Evolutionary conservation across 495 filamentous ascomycete species (phyloP), one percentile per base, ranked within the genome.

Genomic region (Aspergillus coremiiformis): DNA sequence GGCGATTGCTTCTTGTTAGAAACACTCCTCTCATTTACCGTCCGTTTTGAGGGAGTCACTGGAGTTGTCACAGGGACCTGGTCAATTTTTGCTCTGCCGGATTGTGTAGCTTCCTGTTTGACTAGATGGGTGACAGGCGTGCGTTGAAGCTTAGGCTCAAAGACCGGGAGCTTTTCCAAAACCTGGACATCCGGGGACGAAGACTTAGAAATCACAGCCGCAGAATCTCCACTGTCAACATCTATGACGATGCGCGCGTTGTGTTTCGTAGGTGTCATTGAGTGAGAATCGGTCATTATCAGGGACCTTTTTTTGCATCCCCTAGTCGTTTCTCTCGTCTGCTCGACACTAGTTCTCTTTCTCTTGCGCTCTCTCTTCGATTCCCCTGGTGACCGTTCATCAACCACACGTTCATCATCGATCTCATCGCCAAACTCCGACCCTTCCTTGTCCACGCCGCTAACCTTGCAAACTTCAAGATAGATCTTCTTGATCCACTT

Each of bases 361-460:
- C 45, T 53, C 43, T 58, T 61, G 14, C 47, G 61, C 20, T 55
- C 26, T 22, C 65, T 60, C n/a, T 45, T 54, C 7, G 23, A 10
- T 10, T 55, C 17, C 53, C 44, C 29, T 49, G 44, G n/a, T 27
- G 53, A 22, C 21, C 53, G 17, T 4, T n/a, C 12, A 14, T 35
- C 32, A 3, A 35, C 32, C 32, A 35, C 14, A 15, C n/a, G 14
- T 29, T 52, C 30, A 47, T 54, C 53, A 48, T 66, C 53, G 19
- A 63, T 49, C 39, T 67, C 61, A 15, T 64, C 51, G 4, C 64
- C 66, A 33, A 66, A 67, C 5, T 47, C 22, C 4, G 51, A 49
- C 0, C 51, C 57, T 1, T 52, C 56, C 35, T 33, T 5, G 15
- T 20, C 26, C n/a, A 19, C 42, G 39, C 19, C 21, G 0, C 5